phyloP scores from a whole-genome alignment of 202 grass and related monocot species.

The Zoysia matrella region DNA sequence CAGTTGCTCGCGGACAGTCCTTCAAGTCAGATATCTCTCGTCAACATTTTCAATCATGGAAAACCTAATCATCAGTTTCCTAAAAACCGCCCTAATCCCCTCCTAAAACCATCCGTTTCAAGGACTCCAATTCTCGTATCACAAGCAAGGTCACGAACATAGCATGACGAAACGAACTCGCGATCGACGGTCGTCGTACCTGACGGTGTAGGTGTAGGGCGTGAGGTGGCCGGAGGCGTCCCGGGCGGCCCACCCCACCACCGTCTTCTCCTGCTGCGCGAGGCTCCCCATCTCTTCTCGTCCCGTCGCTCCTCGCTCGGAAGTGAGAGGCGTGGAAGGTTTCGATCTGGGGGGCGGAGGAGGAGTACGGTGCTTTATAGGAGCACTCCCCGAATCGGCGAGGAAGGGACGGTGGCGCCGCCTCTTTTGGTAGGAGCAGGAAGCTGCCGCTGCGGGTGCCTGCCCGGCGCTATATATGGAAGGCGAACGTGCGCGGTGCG shows the following conservation, averaged over 20 bases:
- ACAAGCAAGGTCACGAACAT: not conserved
- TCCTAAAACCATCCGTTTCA: too few relatives aligned
- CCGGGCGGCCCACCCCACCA: conserved; percentile 81
- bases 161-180: too few relatives aligned
- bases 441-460: too few relatives aligned
- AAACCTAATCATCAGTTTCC: too few relatives aligned
- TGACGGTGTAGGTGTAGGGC: conserved; percentile 88
- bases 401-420: not conserved
- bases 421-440: not conserved
- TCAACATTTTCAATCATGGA: too few relatives aligned
- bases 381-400: too few relatives aligned
- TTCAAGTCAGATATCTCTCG: too few relatives aligned
- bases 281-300: conserved; percentile 63
- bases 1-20: too few relatives aligned
- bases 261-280: conserved; percentile 53
- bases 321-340: not conserved
- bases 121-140: too few relatives aligned
- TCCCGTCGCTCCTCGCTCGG: not conserved
- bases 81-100: too few relatives aligned
- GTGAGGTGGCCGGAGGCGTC: conserved; percentile 76
- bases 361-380: not conserved
- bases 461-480: too few relatives aligned
- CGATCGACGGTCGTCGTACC: conserved; percentile 23
- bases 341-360: not conserved
- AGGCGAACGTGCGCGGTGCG: not conserved